These are phyloP conservation scores for Suhomyces pyralidae DNA, from an alignment of 805 yeast genomes.

Conservation along the genomic window DNA sequence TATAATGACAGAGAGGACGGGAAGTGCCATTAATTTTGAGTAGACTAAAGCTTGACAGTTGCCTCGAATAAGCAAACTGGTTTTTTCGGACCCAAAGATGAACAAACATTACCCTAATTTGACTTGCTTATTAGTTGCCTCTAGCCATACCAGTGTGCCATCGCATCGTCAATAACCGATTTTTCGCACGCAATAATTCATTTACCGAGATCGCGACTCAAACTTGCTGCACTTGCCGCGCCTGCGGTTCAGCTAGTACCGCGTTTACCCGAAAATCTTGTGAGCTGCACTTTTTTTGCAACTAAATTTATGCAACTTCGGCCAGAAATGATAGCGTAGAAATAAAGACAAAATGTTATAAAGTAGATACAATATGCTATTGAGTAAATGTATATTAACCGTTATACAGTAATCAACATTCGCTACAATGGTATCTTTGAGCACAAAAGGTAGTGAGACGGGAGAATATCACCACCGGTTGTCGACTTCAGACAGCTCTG, in stretches of 20 bases:
- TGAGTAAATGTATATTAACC: no score
- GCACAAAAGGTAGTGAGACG: slow-evolving; percentile 2
- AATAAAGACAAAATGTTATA: background rate
- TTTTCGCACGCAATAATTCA: background rate
- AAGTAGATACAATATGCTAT: background rate
- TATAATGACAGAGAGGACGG: background rate
- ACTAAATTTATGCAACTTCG: background rate
- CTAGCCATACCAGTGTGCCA: background rate
- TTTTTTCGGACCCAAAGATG: no score
- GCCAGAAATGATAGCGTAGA: background rate
- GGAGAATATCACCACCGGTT: slow-evolving; percentile 1
- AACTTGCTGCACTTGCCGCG: background rate
- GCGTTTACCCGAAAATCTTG: background rate
- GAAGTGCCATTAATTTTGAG: background rate
- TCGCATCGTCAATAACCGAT: background rate
- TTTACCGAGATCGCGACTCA: background rate
- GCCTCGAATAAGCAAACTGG: no score
- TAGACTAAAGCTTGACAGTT: no score
- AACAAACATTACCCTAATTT: no score
- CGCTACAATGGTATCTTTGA: background rate
- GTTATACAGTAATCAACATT: no score
- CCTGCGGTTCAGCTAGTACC: background rate
- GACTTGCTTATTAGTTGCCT: background rate
- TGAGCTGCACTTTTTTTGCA: background rate
- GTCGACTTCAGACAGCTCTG: slow-evolving; percentile 9